Base-by-base conservation (phyloP, 2,329 filamentous ascomycete species). In the Diaporthe sp. region DNA sequence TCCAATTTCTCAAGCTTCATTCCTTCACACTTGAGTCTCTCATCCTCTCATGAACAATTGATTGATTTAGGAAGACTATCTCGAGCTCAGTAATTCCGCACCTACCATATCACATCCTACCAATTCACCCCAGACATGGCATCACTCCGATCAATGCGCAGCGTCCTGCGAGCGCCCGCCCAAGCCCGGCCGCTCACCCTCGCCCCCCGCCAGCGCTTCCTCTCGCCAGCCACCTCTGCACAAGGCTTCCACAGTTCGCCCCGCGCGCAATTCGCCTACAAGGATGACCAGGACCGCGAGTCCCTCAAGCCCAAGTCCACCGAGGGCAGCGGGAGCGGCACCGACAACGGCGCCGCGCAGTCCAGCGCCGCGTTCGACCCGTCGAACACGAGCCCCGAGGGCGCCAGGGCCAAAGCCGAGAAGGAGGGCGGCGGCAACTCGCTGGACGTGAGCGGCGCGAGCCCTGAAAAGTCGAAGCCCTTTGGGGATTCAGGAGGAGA, bases 281-380 rank as follows among this genome's bases (percentile, higher is more conserved):
- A 90, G 77, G 85, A 89, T 78, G 82, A 85, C 68, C 86, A 89
- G 77, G 88, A 92, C 80, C 89, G 91, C 69, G 88, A 92, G 77
- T 87, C 87, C 3, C 87, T 97, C 45, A 90, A 93, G 74, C 91
- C 93, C 0, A 87, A 90, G 45, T 84, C 89, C 3, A 90, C 88
- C 71, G 94, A 97, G 81, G 90, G 92, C 83, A 90, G 90, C 74
- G 91, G 92, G 80, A 91, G 90, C 67, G 93, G 91, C 4, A 90
- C 90, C 0, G 94, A 93, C 78, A 86, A 92, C 60, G 87, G 89
- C 57, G 84, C 85, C 17, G 87, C 88, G 0, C 85, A 87, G 40
- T 81, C 85, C 4, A 87, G 92, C 55, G 88, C 92, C 0, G 92
- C 95, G 1, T 97, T 94, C 83, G 88, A 95, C 80, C 90, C 92